These are phyloP conservation scores for Flaveria floridana DNA, from an alignment of 140 eudicot species.

Conservation along the genomic window DNA sequence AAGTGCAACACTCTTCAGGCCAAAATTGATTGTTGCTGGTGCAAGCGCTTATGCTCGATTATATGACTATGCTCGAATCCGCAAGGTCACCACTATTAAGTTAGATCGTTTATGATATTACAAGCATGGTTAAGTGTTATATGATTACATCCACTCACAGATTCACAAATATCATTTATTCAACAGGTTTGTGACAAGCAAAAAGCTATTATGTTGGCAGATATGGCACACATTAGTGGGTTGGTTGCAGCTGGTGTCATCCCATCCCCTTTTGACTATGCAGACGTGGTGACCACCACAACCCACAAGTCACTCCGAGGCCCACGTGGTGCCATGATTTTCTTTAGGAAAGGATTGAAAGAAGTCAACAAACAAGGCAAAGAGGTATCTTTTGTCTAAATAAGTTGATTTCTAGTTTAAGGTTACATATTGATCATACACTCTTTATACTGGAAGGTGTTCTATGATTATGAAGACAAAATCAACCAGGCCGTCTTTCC, in stretches of 20 bases:
- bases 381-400: conserved; percentile 49
- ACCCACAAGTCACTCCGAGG: conserved; percentile 99
- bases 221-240: conserved; percentile 99
- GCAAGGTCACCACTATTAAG: conserved; percentile 47
- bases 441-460: conserved; percentile 46
- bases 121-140: conserved; percentile 7
- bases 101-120: neutral
- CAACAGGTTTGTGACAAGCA: conserved; percentile 93
- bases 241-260: conserved; percentile 97
- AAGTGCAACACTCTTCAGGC: conserved; percentile 96
- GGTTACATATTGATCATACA: neutral
- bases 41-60: conserved; percentile 43
- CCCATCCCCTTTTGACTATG: conserved; percentile 94
- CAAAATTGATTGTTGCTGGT: conserved; percentile 89
- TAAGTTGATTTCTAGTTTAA: conserved; percentile 5
- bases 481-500: conserved; percentile 98
- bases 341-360: conserved; percentile 88
- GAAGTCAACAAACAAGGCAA: conserved; percentile 95
- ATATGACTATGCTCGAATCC: conserved; percentile 42
- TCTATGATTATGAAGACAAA: conserved; percentile 92
- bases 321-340: conserved; percentile 99
- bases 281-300: conserved; percentile 97
- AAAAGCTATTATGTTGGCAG: conserved; percentile 88
- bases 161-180: conserved; percentile 5
- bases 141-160: neutral